Base-by-base conservation (phyloP, 192 early-diverging fungal species). In the Paraglomus brasilianum region DNA sequence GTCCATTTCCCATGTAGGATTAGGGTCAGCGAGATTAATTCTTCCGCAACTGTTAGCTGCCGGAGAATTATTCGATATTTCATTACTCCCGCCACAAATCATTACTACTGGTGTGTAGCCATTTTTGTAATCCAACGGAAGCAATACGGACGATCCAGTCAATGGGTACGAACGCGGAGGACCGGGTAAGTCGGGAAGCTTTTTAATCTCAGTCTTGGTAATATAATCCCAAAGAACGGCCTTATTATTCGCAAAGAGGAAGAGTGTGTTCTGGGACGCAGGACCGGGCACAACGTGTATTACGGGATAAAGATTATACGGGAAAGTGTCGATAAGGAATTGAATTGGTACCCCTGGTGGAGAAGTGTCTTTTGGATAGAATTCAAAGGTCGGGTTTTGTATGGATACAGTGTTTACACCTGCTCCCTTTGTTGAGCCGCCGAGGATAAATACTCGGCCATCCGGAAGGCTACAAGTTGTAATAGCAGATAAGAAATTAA, bases 21-120 rank as follows among this genome's bases (percentile, higher is more conserved):
- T 38, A 24, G 66, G 19, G 46, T 55, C 64, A 11, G 72, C 44
- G 17, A 55, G 52, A 49, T 78, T 72, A 39, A 78, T 71, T 14
- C 82, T 73, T 24, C 77, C 84, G 55, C 84, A 85, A 7, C 74
- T 74, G 15, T 78, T 72, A 15, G 81, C 80, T 0, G 81, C 75
- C 48, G 53, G 43, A 1, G 66, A 68, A 5, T 47, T 60, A 1
- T 48, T 56, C 15, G 66, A 71, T 50, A 81, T 75, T 1, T 68
- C 55, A 5, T 76, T 59, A 24, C 73, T 61, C 7, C 88, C 88
- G 36, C 88, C 88, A 60, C 88, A 89, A 52, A 89, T 74, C 15
- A 89, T 48, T 5, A 89, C 70, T 64, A 83, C 80, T 1, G 81
- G 72, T 8, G 76, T 75, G 61, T 87, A 87, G 51, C 84, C 76